Conservation (phyloP, 2,329 filamentous ascomycete genomes). For the Cordyceps sp. region DNA sequence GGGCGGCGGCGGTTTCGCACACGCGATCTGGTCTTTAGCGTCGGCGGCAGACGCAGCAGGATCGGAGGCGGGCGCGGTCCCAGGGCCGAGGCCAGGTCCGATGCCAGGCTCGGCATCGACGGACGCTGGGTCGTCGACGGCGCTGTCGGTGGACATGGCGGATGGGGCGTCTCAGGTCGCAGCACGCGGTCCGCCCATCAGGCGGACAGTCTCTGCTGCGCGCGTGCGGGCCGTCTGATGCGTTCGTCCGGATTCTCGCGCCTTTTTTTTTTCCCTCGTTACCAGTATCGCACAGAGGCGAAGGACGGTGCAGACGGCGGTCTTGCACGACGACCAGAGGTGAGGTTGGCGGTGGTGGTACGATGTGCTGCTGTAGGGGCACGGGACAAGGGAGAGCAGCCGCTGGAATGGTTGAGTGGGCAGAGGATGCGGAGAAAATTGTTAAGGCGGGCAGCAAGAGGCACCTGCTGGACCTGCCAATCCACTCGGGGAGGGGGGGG, state of each 20-base stretch:
- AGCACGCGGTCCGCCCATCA: constrained; percentile 19
- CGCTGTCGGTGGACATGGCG: constrained; percentile 39
- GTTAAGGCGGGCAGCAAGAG: not conserved
- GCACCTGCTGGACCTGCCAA: not conserved
- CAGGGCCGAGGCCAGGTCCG: constrained; percentile 3
- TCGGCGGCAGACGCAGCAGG: constrained; percentile 11
- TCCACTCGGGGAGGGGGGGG: not conserved
- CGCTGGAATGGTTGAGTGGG: constrained; percentile 1
- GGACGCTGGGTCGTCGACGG: constrained; percentile 26
- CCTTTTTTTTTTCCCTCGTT: no score
- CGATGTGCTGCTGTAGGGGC: not conserved
- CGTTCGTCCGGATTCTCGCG: no score
- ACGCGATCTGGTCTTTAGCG: constrained; percentile 13
- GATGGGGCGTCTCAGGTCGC: constrained; percentile 16
- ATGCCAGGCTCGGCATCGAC: constrained; percentile 4
- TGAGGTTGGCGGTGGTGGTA: constrained; percentile 1
- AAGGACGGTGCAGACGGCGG: no score
- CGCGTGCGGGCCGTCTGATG: constrained; percentile 1
- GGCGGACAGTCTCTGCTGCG: constrained; percentile 6
- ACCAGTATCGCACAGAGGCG: no score
- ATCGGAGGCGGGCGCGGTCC: constrained; percentile 6
- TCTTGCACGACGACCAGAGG: constrained; percentile 1
- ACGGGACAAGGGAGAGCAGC: constrained; percentile 2
- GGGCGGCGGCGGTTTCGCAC: constrained; percentile 18
- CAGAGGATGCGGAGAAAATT: constrained; percentile 4